Base-by-base conservation (phyloP, 306 rosid species). In the Fragaria nilgerrensis region DNA sequence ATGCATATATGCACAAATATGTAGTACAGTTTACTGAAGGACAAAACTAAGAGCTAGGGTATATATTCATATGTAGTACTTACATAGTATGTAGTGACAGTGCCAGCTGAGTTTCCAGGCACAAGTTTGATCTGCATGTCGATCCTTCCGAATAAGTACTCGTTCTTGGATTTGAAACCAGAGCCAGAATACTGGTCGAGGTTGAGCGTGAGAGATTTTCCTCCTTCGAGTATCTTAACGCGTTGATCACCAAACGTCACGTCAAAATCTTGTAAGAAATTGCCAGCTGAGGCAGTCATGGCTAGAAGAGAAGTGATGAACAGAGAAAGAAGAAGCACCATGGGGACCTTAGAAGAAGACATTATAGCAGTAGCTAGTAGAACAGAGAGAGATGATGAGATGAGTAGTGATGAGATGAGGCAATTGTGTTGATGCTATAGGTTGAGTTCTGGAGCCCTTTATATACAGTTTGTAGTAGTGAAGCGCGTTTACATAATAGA, bases 101-200 rank as follows among this genome's bases (percentile, higher is more conserved):
- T 94, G 85, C 96, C 97, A 45, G 98, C 97, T 15, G 97, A 94
- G 82, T 94, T 89, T 11, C 97, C 96, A 41, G 93, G 76, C 43
- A 94, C 98, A 0, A 94, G 86, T 86, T 87, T 94, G 80, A 94
- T 89, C 69, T 92, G 94, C 84, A 94, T 85, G 78, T 92, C 94
- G 52, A 91, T 84, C 32, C 94, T 89, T 3, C 93, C 97, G 58
- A 92, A 89, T 0, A 89, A 70, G 79, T 84, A 94, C 58, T 90
- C 83, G 23, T 50, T 73, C 82, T 92, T 94, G 32, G 98, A 92
- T 56, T 81, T 72, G 45, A 94, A 89, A 75, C 98, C 98, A 20
- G 97, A 92, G 32, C 98, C 97, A 34, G 97, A 94, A 69, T 61
- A 78, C 77, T 78, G 81, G 84, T 94, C 98, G 2, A 94, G 93